Evolutionary conservation across 1,284 basidiomycete genomes (phyloP), one percentile per base, ranked within the genome.

Genomic region (Malassezia arunalokei): DNA sequence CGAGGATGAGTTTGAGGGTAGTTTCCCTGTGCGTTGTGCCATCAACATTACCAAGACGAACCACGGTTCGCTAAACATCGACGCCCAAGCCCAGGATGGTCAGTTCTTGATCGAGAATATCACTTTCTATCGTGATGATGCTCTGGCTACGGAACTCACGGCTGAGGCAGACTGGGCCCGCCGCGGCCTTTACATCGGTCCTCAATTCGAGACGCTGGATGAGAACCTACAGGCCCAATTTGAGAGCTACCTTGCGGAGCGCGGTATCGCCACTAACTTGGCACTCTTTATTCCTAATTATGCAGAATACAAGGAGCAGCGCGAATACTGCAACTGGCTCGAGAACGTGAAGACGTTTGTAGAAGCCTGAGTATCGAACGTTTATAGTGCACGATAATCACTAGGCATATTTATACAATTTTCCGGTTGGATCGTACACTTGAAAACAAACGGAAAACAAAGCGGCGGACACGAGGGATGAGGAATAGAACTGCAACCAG

Each of bases 91-190:
- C 68, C 85, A 65, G 38, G 67, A 90, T 54, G 88, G 87, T 48
- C 76, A 81, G 9, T 89, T 95, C 73, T 76, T 84, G 30, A 78
- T 92, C 58, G 90, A 95, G 75, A 92, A 90, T 75, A 81, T 92
- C 57, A 82, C 87, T 4, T 92, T 79, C 78, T 94, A 92, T 76
- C 76, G 78, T 15, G 84, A 88, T 62, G 75, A 77, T 30, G 79
- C 81, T 66, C 66, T 87, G 32, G 90, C 84, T 12, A 84, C 82
- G 8, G 83, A 84, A 31, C 75, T 88, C 60, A 87, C 83, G 17
- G 83, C 87, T 6, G 89, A 95, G 60, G 85, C 85, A 11, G 91
- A 95, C 76, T 95, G 87, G 87, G 84, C 84, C 71, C 82, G 91
- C 47, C 81, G 90, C 40, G 87, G 86, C 8, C 76, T 85, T 62